A percentile compares a stretch with the other conserved stretches of the same genome.
These are phyloP conservation scores for Populus hybrid DNA, from an alignment of 441 rosid species.

Conservation along the genomic window DNA sequence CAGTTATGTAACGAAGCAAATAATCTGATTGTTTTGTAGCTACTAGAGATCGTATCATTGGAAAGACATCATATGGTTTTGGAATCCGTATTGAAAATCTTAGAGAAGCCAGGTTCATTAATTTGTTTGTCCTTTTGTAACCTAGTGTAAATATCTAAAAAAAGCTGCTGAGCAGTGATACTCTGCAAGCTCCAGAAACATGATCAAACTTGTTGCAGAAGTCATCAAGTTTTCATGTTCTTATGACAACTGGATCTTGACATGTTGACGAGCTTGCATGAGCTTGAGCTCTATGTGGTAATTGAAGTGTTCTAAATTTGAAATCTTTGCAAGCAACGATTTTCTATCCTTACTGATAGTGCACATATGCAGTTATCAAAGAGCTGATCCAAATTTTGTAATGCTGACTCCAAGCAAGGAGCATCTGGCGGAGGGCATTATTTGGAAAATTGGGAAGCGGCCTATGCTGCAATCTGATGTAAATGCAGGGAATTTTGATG, in stretches of 20 bases:
- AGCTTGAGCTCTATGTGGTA: not conserved
- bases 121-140: not conserved
- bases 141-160: not conserved
- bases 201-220: not conserved
- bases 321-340: not conserved
- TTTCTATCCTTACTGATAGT: not conserved
- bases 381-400: slow-evolving; percentile 86
- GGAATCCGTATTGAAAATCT: slow-evolving; percentile 78
- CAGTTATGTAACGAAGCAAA: not conserved
- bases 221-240: not conserved
- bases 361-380: slow-evolving; percentile 70
- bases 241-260: not conserved
- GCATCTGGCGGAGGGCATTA: slow-evolving; percentile 77
- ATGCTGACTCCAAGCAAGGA: slow-evolving; percentile 93
- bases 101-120: slow-evolving; percentile 74
- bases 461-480: slow-evolving; percentile 77
- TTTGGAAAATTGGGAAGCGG: slow-evolving; percentile 63
- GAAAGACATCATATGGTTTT: slow-evolving; percentile 55
- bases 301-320: not conserved
- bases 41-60: slow-evolving; percentile 52
- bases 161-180: not conserved
- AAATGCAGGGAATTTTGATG: slow-evolving; percentile 62
- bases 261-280: not conserved
- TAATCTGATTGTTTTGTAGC: slow-evolving; percentile 42
- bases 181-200: not conserved